Conservation (phyloP, 164 flowering plant genomes). For the Annona squamosa region DNA sequence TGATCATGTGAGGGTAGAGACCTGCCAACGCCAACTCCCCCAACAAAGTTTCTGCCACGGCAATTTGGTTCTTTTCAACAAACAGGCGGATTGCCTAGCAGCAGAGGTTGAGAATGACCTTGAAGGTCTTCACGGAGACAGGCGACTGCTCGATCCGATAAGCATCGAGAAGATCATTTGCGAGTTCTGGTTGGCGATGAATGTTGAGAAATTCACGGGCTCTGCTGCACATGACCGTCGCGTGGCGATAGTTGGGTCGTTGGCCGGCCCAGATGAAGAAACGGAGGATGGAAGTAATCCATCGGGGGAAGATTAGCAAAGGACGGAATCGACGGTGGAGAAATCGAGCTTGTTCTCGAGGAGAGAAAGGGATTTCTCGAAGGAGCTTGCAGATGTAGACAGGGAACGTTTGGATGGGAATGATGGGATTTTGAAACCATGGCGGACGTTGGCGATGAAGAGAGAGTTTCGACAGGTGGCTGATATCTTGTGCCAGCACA, state of each 20-base stretch:
- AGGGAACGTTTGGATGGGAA: not conserved
- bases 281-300: slow-evolving; percentile 33
- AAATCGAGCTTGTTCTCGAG: slow-evolving; percentile 33
- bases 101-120: slow-evolving; percentile 59
- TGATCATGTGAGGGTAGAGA: slow-evolving; percentile 59
- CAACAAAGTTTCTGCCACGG: slow-evolving; percentile 37
- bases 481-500: not conserved
- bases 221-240: slow-evolving; percentile 37
- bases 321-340: slow-evolving; percentile 17
- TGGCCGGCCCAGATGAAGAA: slow-evolving; percentile 81
- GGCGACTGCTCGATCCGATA: slow-evolving; percentile 39
- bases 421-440: not conserved
- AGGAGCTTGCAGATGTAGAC: slow-evolving; percentile 23
- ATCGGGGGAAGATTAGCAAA: slow-evolving; percentile 3
- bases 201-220: slow-evolving; percentile 47
- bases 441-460: not conserved
- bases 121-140: slow-evolving; percentile 44
- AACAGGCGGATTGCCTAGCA: slow-evolving; percentile 50
- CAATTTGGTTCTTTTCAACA: slow-evolving; percentile 45
- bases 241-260: slow-evolving; percentile 57
- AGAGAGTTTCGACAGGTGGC: not conserved
- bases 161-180: slow-evolving; percentile 42
- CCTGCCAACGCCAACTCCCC: slow-evolving; percentile 56
- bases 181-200: slow-evolving; percentile 22
- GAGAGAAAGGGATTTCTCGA: slow-evolving; percentile 45